Evolutionary conservation across 768 basidiomycete species (phyloP), one percentile per base, ranked within the genome.

Genomic region (Hygrocybe punicea): DNA sequence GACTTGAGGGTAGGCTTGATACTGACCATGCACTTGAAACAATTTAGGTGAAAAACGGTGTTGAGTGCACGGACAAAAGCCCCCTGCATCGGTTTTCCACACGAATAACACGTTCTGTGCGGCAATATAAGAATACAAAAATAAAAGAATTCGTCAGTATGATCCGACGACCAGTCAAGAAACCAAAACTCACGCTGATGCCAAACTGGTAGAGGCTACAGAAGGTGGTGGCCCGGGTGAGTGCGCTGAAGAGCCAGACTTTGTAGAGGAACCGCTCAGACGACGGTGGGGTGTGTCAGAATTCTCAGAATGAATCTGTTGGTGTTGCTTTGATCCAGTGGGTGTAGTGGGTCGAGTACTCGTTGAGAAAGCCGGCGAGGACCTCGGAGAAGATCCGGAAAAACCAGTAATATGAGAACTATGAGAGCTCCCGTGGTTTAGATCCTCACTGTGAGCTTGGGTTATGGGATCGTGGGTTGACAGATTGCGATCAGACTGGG

Each of bases 11-110:
- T 40, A 47, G 34, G 10, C 37, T 39, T 33, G 61, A 55, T 56
- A 76, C 89, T 62, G 65, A 97, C 96, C 83, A 92, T 83, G 80
- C 97, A 99, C 67, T 91, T 91, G 83, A 99, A 99, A 77, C 97
- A 99, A 63, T 91, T 90, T n/a, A 98, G 73, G 72, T 99, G 97
- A 69, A 87, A 98, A 21, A 98, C 93, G 0, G 91, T 89, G 57
- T 91, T 88, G 51, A 99, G 78, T 1, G 97, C 97, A 57, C 97
- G 84, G 35, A 99, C 97, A 73, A 98, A 98, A 47, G 95, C 93
- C 11, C 97, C 96, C 59, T 93, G 88, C 84, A 98, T 90, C 37
- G 84, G 73, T 67, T 86, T 85, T 39, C 84, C 85, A 65, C 90
- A 91, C 11, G 90, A 83, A 23, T 86, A 83, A 66, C 90, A 92